Evolutionary conservation across 495 filamentous ascomycete species (phyloP).

Genomic region (Aspergillus leporis): DNA sequence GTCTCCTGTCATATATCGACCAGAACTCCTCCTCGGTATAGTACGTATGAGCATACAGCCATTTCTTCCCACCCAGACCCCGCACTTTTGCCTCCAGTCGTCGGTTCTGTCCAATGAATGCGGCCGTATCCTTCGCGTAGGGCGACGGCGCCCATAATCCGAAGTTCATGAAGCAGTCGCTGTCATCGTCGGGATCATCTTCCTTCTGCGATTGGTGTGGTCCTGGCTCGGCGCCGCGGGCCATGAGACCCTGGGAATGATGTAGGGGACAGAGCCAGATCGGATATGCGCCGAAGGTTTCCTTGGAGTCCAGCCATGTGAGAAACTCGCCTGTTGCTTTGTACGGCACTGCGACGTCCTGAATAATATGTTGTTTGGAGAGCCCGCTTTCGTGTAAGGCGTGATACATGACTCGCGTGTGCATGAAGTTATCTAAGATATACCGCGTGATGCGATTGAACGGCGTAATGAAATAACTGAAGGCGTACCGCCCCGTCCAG

Average conservation of each 20-base stretch:
- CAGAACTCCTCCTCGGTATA: constrained; percentile 58
- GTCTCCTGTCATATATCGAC: constrained; percentile 47
- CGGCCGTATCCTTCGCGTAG: constrained; percentile 15
- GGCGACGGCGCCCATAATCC: constrained; percentile 53
- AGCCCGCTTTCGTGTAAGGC: constrained; percentile 54
- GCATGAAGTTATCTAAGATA: constrained; percentile 53
- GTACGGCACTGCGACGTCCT: constrained; percentile 59
- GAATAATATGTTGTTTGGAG: constrained; percentile 48
- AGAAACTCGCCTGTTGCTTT: constrained; percentile 47
- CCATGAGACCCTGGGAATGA: constrained; percentile 2
- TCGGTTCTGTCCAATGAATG: constrained; percentile 59
- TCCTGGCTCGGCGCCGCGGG: not conserved
- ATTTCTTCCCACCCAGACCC: constrained; percentile 65
- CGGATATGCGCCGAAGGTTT: constrained; percentile 52
- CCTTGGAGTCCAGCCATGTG: constrained; percentile 39
- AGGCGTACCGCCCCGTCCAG: constrained; percentile 53
- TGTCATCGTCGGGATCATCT: constrained; percentile 9
- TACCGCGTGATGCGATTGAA: constrained; percentile 56
- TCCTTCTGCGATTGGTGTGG: constrained; percentile 2
- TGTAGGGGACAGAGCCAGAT: constrained; percentile 58
- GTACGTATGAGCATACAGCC: constrained; percentile 59
- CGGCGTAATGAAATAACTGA: constrained; percentile 56
- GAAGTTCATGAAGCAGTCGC: constrained; percentile 49
- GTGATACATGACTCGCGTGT: constrained; percentile 57
- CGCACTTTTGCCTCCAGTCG: constrained; percentile 63